Percentiles rank a stretch among this genome's conserved stretches.
Evolutionary conservation across 805 yeast genomes (phyloP).

Genomic region (Starmerella bombi): DNA sequence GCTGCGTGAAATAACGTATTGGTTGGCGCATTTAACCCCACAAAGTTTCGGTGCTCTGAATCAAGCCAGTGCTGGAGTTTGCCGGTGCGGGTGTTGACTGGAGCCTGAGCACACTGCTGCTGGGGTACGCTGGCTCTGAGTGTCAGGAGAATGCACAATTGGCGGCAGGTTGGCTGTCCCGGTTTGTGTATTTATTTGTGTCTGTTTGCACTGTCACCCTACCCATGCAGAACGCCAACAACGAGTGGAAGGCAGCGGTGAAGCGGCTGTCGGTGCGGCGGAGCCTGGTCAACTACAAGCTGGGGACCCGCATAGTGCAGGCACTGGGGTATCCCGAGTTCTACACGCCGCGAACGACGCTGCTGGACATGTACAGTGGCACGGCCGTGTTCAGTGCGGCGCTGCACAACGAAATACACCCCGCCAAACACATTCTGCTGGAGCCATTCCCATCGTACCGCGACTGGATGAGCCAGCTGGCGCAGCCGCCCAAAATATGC

Average conservation of each 20-base stretch:
- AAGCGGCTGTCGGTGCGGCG: conserved; percentile 22
- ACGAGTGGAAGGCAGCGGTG: conserved; percentile 18
- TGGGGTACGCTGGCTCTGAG: no score
- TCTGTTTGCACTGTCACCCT: no score
- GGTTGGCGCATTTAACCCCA: no score
- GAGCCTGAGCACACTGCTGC: no score
- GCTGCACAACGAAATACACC: conserved; percentile 47
- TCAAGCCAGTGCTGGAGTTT: no score
- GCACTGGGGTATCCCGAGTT: conserved; percentile 34
- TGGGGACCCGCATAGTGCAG: conserved; percentile 32
- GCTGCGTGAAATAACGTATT: no score
- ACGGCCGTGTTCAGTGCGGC: conserved; percentile 48
- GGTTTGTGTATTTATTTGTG: no score
- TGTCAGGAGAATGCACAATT: no score
- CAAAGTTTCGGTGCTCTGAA: no score
- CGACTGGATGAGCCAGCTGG: conserved; percentile 16
- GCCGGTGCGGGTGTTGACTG: no score
- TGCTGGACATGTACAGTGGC: conserved; percentile 28
- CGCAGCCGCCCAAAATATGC: conserved; percentile 21
- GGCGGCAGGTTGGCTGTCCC: no score
- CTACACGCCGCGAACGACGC: conserved; percentile 22
- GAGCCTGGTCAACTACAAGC: conserved; percentile 22
- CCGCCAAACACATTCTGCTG: conserved; percentile 49
- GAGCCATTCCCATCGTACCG: conserved; percentile 35
- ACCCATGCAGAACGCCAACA: conserved; percentile 5